These are phyloP conservation scores for Tricholoma bakamatsutake DNA, from an alignment of 768 basidiomycete genomes.

Conservation along the genomic window DNA sequence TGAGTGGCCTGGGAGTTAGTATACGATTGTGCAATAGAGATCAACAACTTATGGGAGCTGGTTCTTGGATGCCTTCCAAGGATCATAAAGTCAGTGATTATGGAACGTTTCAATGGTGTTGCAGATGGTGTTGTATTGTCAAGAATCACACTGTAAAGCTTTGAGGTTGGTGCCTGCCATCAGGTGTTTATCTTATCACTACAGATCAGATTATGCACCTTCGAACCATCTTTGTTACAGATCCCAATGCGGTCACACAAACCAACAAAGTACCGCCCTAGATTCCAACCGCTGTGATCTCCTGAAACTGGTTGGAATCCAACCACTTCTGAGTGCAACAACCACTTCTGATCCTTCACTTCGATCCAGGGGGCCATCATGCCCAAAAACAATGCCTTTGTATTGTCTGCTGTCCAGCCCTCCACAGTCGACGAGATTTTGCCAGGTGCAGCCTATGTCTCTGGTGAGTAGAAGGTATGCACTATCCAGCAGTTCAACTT, in stretches of 20 bases:
- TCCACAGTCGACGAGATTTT: too few relatives aligned
- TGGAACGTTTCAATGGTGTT: too few relatives aligned
- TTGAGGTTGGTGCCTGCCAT: too few relatives aligned
- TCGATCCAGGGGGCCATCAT: conserved; percentile 19
- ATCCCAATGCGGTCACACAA: too few relatives aligned
- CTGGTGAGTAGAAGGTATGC: too few relatives aligned
- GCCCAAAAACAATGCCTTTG: conserved; percentile 8
- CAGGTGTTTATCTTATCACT: neutral
- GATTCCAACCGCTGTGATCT: conserved; percentile 2
- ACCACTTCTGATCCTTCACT: conserved; percentile 16
- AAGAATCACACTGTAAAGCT: neutral
- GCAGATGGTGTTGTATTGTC: conserved; percentile 8
- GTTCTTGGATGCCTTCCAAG: too few relatives aligned
- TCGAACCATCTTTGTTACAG: conserved; percentile 7
- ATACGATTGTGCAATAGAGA: neutral
- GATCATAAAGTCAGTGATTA: too few relatives aligned
- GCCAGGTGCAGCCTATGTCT: conserved; percentile 14
- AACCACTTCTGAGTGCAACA: conserved; percentile 13
- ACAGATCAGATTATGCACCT: conserved; percentile 13
- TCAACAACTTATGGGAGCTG: too few relatives aligned
- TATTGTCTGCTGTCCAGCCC: conserved; percentile 17
- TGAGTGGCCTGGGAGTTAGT: too few relatives aligned
- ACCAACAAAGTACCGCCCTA: conserved; percentile 19
- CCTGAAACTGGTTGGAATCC: too few relatives aligned
- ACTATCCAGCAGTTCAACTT: too few relatives aligned